Base-by-base conservation (phyloP, 2,329 filamentous ascomycete genomes). In the Venturia nashicola region DNA sequence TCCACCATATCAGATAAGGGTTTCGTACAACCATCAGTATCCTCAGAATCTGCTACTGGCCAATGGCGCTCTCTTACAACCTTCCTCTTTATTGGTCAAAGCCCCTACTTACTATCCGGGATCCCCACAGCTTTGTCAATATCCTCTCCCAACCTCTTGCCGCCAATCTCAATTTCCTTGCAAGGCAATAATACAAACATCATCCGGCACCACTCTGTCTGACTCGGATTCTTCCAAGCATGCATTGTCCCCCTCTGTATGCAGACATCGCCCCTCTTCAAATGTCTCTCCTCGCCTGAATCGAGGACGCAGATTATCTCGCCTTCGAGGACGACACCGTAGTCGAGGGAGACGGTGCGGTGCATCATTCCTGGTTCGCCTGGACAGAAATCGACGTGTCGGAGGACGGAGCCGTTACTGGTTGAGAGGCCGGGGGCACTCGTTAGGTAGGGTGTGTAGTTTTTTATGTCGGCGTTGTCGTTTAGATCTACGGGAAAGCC, bases 401-500 rank as follows among this genome's bases (percentile, higher is more conserved):
- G 75, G 48, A 79, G 73, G 16, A 80, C 78, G 5, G 79, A 79
- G 11, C 79, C 79, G 39, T 72, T 72, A 1, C 77, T 75, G 46
- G 82, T 72, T 20, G 77, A 76, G 3, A 85, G 74, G 1, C 82
- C 82, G 0, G 82, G 80, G 1, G 78, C 75, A 51, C 74, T 69
- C 14, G 72, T 67, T 48, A 82, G 72, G 66, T 77, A 78, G 44
- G 69, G 66, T 39, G 75, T 70, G 70, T 83, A 82, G 9, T 74
- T 72, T 9, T 70, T 67, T 18, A 83, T 71, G 68, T 84, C 81
- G 62, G 74, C 69, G 65, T 79, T 75, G 27, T 72, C 67, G 67
- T 74, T 73, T 66, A 84, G 72, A 60, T 78, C 69, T 39, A 79
- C 75, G 0, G 82, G 81, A 62, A 76, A 78, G 59, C 74, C 70